Percentiles rank a stretch among this genome's conserved stretches.
Conservation (phyloP, 495 filamentous ascomycete genomes). For the Lasiosphaeris hirsuta region DNA sequence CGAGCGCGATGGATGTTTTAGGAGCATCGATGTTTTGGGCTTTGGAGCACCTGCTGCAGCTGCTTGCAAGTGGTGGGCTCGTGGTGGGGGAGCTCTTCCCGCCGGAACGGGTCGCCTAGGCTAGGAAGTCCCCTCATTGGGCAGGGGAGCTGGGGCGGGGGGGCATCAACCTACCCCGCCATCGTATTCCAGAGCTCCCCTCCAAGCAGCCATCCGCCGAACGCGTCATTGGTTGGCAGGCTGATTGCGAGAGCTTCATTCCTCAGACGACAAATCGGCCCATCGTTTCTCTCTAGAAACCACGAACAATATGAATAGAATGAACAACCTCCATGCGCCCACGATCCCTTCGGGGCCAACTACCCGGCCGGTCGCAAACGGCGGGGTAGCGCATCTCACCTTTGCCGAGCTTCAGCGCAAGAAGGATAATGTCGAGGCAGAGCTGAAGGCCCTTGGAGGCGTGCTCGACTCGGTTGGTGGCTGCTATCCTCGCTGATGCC, state of each 20-base stretch:
- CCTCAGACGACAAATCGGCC: background rate
- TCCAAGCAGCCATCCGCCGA: constrained; percentile 1
- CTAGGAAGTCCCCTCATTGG: constrained; percentile 9
- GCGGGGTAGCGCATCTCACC: constrained; percentile 55
- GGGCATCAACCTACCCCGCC: constrained; percentile 16
- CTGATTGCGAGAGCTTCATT: constrained; percentile 14
- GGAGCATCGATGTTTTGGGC: background rate
- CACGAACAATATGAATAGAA: constrained; percentile 31
- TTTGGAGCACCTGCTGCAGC: background rate
- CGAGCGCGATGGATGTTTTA: background rate
- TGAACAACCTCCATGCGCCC: constrained; percentile 73
- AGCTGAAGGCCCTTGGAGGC: constrained; percentile 75
- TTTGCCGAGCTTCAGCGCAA: constrained; percentile 57
- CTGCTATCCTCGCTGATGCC: background rate
- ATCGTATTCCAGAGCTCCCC: constrained; percentile 16
- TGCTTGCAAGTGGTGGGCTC: background rate
- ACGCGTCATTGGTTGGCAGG: constrained; percentile 28
- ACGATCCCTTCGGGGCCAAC: constrained; percentile 72
- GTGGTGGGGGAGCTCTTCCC: background rate
- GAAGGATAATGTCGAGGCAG: constrained; percentile 80
- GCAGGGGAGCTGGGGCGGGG: background rate
- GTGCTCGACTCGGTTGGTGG: constrained; percentile 80
- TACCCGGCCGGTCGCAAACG: constrained; percentile 47
- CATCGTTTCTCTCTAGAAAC: constrained; percentile 10
- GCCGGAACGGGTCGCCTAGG: constrained; percentile 16